A percentile compares a stretch with the other conserved stretches of the same genome.
phyloP scores from a whole-genome alignment of 1,284 basidiomycete species.

The Boletellus deceptivus region DNA sequence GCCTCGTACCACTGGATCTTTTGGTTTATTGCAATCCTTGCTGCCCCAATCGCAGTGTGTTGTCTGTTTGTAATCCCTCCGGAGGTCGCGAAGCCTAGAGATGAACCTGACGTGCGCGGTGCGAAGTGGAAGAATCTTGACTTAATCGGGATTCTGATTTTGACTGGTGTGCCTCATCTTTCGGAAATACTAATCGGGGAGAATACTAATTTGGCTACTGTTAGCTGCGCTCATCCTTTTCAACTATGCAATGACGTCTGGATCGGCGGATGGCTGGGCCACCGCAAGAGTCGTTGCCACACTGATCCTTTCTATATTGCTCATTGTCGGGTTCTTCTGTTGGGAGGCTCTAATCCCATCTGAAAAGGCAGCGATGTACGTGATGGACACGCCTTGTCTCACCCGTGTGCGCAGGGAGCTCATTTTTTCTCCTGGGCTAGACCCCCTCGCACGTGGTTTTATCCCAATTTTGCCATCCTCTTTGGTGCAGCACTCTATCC shows the following conservation, averaged over 20 bases:
- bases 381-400: background rate
- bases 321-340: slow-evolving; percentile 38
- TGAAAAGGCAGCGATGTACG: slow-evolving; percentile 37
- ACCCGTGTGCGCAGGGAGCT: background rate
- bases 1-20: slow-evolving; percentile 47
- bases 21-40: slow-evolving; percentile 42
- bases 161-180: slow-evolving; percentile 29
- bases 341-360: slow-evolving; percentile 34
- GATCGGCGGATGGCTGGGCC: slow-evolving; percentile 38
- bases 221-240: slow-evolving; percentile 38
- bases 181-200: background rate
- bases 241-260: slow-evolving; percentile 41
- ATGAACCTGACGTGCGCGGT: background rate
- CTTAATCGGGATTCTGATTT: slow-evolving; percentile 28
- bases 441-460: slow-evolving; percentile 40
- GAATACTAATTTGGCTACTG: slow-evolving; percentile 4
- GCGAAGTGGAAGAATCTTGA: slow-evolving; percentile 31
- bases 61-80: slow-evolving; percentile 33
- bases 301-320: slow-evolving; percentile 36
- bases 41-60: slow-evolving; percentile 35
- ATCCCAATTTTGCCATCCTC: slow-evolving; percentile 40
- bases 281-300: slow-evolving; percentile 34
- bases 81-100: slow-evolving; percentile 11
- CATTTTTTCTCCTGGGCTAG: slow-evolving; percentile 19
- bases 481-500: slow-evolving; percentile 38